Evolutionary conservation across 23 red algal species (phyloP).

Genomic region (Gracilariopsis chorda): DNA sequence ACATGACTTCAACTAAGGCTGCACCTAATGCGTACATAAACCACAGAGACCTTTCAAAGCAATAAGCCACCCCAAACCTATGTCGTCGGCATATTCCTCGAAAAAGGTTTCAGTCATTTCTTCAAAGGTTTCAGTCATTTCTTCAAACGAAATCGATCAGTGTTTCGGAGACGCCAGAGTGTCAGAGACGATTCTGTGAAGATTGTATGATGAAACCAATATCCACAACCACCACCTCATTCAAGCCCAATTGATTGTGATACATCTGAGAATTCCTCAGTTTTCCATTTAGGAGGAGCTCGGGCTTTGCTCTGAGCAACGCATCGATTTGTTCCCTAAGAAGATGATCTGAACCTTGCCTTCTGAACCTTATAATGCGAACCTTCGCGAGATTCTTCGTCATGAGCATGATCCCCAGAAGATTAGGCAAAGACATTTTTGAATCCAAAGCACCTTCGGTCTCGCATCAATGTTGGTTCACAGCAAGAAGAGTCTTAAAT

Average conservation of each 20-base stretch:
- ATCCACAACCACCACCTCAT: neutral
- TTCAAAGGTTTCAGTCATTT: slow-evolving; percentile 13
- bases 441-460: neutral
- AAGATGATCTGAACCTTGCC: neutral
- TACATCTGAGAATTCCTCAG: neutral
- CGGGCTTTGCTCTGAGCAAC: neutral
- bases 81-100: slow-evolving; percentile 22
- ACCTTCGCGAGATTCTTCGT: no score
- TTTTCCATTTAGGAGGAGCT: neutral
- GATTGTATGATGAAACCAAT: neutral
- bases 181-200: slow-evolving; percentile 22
- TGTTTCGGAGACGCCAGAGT: slow-evolving; percentile 5
- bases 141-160: slow-evolving; percentile 33
- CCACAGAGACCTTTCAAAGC: slow-evolving; percentile 25
- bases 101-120: neutral
- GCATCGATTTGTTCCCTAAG: neutral
- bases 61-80: neutral
- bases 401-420: no score
- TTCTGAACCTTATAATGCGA: no score
- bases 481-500: neutral
- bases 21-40: slow-evolving; percentile 35
- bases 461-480: neutral
- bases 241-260: neutral
- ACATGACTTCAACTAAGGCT: slow-evolving; percentile 26
- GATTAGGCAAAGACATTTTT: no score